phyloP scores from a whole-genome alignment of 2,329 filamentous ascomycete genomes.

The Parastagonospora avenae region DNA sequence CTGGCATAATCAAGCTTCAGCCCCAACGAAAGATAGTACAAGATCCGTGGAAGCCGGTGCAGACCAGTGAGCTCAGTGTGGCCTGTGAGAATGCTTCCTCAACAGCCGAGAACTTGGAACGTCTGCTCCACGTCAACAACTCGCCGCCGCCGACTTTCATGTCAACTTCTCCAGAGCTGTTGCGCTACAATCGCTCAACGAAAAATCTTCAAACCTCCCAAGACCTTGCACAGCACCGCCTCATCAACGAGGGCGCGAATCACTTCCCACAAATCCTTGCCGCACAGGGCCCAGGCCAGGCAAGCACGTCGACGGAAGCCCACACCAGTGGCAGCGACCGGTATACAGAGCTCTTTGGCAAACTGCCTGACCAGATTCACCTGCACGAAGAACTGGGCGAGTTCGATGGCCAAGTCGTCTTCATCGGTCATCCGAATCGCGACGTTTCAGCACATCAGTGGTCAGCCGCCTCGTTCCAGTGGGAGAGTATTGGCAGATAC shows the following conservation, averaged over 20 bases:
- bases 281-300: background rate
- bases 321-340: conserved; percentile 18
- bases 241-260: too few species aligned
- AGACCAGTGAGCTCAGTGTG: background rate
- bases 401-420: conserved; percentile 51
- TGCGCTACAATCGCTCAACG: too few species aligned
- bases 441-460: conserved; percentile 56
- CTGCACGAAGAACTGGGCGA: conserved; percentile 38
- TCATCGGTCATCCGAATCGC: conserved; percentile 54
- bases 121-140: too few species aligned
- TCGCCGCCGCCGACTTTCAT: too few species aligned
- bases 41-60: conserved; percentile 22
- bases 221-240: too few species aligned
- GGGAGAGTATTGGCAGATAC: conserved; percentile 54
- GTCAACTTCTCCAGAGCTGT: too few species aligned
- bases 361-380: conserved; percentile 49
- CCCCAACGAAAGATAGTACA: conserved; percentile 21
- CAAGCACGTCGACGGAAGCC: background rate
- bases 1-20: conserved; percentile 29
- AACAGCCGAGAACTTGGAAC: too few species aligned
- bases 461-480: conserved; percentile 47
- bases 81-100: too few species aligned
- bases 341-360: conserved; percentile 48
- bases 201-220: too few species aligned
- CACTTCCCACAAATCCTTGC: background rate